Base-by-base conservation (phyloP, 1,284 basidiomycete genomes). In the Ganoderma boninense region DNA sequence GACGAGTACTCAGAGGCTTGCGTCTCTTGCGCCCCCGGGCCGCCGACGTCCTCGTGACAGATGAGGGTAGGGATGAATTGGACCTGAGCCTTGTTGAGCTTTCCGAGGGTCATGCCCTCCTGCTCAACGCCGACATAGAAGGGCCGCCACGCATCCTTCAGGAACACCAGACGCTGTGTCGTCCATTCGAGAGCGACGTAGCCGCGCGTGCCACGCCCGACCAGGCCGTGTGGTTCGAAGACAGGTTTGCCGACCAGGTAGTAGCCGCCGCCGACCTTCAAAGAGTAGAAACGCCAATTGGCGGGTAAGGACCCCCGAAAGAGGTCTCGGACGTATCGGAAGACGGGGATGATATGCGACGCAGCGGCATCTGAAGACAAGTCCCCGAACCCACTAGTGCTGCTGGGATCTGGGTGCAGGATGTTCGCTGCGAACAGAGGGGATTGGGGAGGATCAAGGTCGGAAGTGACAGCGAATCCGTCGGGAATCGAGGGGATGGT, bases 281-380 rank as follows among this genome's bases (percentile, higher is more conserved):
- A 49, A 29, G 42, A 29, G 46, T 71, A 68, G 14, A 68, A 67
- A 4, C 62, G 64, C 42, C 49, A 66, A 23, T 20, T n/a, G 0
- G 26, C 29, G 3, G 1, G 23, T 42, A 73, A 56, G 0, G 72
- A 71, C 8, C 52, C n/a, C 0, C 54, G 35, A 43, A 71, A 73
- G 62, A 52, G 11, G 6, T 64, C 29, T 35, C 72, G 70, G 49
- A 73, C 56, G 44, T 70, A 68, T 14, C 40, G 40, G 43, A 71
- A 69, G 0, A 70, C 64, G 18, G 46, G 66, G 32, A 35, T 13
- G 18, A 38, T 49, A 26, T 7, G 38, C 5, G 32, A 7, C 7
- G 23, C 26, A n/a, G n/a, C 14, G 4, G 20, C 16, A n/a, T 32
- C 4, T 5, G 20, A 32, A 40, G 11, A 38, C 29, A 32, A 16